Percentiles rank a stretch among this genome's conserved stretches.
Evolutionary conservation across 1,139 yeast species (phyloP).

Genomic region (Blastobotrys indianensis): DNA sequence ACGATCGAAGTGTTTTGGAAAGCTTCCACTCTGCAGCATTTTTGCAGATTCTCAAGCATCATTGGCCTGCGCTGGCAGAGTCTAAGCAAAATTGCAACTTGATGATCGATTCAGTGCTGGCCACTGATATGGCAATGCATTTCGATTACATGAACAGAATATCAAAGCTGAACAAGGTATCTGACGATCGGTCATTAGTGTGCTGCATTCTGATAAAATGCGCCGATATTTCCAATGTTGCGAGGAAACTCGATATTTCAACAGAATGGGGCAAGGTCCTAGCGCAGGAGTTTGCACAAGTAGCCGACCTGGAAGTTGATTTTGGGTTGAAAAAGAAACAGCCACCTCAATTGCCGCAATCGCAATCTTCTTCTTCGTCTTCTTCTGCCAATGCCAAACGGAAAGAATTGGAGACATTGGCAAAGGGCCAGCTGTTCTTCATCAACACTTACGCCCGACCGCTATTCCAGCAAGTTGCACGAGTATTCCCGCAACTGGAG

Average conservation of each 20-base stretch:
- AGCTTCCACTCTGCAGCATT: conserved; percentile 77
- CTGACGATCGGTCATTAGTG: conserved; percentile 36
- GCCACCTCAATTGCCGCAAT: conserved; percentile 1
- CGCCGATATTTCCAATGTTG: conserved; percentile 90
- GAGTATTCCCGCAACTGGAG: conserved; percentile 31
- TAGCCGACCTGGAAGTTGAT: conserved; percentile 46
- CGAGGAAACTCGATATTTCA: conserved; percentile 69
- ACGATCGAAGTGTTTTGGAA: conserved; percentile 70
- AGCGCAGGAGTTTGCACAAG: conserved; percentile 70
- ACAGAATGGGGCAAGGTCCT: conserved; percentile 83
- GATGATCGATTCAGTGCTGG: conserved; percentile 47
- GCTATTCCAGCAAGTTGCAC: conserved; percentile 59
- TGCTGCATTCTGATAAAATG: conserved; percentile 74
- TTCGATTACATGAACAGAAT: conserved; percentile 53
- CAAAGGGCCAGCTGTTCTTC: conserved; percentile 79
- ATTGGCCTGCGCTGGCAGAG: conserved; percentile 54
- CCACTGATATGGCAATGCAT: conserved; percentile 95
- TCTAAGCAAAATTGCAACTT: conserved; percentile 11
- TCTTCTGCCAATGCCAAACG: conserved; percentile 1
- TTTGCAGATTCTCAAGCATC: conserved; percentile 48
- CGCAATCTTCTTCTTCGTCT: neutral
- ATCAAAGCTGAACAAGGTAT: conserved; percentile 5
- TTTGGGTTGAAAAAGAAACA: conserved; percentile 23
- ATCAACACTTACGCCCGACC: conserved; percentile 75
- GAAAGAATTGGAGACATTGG: conserved; percentile 40